Evolutionary conservation across 2,329 filamentous ascomycete genomes (phyloP).

Genomic region (Fonsecaea multimorphosa): DNA sequence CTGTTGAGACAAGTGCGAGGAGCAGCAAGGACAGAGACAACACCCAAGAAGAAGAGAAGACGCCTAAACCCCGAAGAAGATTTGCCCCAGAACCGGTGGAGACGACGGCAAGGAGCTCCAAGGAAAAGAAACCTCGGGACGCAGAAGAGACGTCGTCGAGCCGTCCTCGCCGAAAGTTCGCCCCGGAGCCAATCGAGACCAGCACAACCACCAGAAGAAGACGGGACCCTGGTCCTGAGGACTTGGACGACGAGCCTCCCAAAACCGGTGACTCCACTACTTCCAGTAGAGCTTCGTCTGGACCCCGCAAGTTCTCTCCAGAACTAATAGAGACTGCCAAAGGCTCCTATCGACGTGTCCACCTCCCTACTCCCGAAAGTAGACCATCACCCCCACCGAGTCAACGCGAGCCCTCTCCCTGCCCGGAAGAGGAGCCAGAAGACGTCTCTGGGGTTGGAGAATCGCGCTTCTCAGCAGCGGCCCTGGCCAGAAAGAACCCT

Average conservation of each 20-base stretch:
- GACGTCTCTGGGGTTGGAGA: conserved; percentile 42
- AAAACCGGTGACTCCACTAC: conserved; percentile 16
- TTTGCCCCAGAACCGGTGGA: conserved; percentile 55
- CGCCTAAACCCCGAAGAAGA: conserved; percentile 40
- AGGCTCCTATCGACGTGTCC: conserved; percentile 66
- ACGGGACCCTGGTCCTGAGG: conserved; percentile 15
- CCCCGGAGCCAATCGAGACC: conserved; percentile 74
- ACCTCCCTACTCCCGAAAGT: conserved; percentile 20
- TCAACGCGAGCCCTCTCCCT: conserved; percentile 15
- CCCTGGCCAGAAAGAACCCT: conserved; percentile 45
- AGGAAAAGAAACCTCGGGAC: conserved; percentile 33
- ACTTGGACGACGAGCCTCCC: conserved; percentile 31
- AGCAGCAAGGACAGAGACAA: conserved; percentile 35
- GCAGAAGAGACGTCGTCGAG: conserved; percentile 39
- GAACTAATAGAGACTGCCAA: conserved; percentile 81
- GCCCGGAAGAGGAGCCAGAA: conserved; percentile 29
- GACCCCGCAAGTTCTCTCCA: conserved; percentile 68
- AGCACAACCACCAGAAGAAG: conserved; percentile 45
- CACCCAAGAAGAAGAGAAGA: conserved; percentile 14
- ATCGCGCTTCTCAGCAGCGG: conserved; percentile 54
- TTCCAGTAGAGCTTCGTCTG: conserved; percentile 32
- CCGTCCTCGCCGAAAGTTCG: conserved; percentile 65
- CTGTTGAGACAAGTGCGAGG: conserved; percentile 39
- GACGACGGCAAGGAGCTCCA: conserved; percentile 48
- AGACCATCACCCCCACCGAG: conserved; percentile 11